Evolutionary conservation across 148 eudicot species (phyloP), one percentile per base, ranked within the genome.

Genomic region (Nepenthes gracilis): DNA sequence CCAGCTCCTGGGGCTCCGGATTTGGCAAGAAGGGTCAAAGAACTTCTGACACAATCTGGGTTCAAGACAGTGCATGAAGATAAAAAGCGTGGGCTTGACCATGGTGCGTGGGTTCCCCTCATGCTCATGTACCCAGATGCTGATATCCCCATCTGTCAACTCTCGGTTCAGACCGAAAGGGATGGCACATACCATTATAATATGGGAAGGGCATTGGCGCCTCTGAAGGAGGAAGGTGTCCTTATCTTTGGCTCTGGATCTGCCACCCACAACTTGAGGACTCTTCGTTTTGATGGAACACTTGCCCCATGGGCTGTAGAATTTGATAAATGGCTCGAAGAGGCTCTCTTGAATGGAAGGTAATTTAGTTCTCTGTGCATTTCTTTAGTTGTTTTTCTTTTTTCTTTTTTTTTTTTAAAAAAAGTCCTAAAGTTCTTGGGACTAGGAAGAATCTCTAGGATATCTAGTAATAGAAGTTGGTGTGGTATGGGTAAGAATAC

Each of bases 51-150:
- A 47, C 63, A 58, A 53, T 72, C 88, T 2, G 97, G 95, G 4
- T 74, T 78, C 60, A 59, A 70, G 10, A 58, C 54, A 5, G 95
- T 84, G 11, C 36, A 67, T 2, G 75, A 72, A 67, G 91, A 90
- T 66, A 80, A 82, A 72, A 77, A 76, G 60, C 90, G 95, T 6
- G 97, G 97, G 48, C 79, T 90, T 33, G 95, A 90, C 71, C 95
- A 86, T 23, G 97, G 95, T 1, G 90, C 95, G 6, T 86, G 97
- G 95, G 86, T 90, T 8, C 95, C 95, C 4, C 82, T 90, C 43
- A 86, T 86, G 96, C 90, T 86, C 7, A 86, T 86, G 94, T 89
- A 83, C 62, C 97, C 97, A 4, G 83, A 90, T 43, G 95, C 88
- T 23, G 83, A 90, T 61, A 84, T 90, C 54, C 97, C 97, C 0